These are phyloP conservation scores for Mycena olivaceomarginata DNA, from an alignment of 768 basidiomycete genomes.

Conservation along the genomic window DNA sequence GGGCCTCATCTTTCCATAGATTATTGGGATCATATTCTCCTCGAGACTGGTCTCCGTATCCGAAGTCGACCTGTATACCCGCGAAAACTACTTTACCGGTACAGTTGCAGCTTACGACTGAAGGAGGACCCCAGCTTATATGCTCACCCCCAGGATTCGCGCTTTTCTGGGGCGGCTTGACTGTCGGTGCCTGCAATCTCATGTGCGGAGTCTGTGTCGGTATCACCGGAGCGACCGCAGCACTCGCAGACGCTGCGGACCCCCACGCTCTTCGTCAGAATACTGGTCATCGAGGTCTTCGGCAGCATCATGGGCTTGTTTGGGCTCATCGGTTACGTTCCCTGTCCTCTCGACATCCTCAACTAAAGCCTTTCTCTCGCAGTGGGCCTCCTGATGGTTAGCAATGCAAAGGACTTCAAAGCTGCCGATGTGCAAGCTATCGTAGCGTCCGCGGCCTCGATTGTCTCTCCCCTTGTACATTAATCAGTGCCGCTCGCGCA, in stretches of 20 bases:
- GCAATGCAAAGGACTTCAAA: conserved; percentile 77
- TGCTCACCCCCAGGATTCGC: conserved; percentile 79
- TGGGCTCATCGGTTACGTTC: conserved; percentile 90
- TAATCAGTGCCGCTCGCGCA: conserved; percentile 42
- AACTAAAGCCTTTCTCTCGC: conserved; percentile 26
- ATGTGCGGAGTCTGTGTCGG: conserved; percentile 97
- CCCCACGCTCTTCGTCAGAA: conserved; percentile 97
- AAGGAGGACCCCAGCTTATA: conserved; percentile 4
- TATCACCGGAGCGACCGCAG: conserved; percentile 96
- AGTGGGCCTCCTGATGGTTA: conserved; percentile 91
- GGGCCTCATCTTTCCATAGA: conserved; percentile 63
- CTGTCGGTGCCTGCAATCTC: conserved; percentile 95
- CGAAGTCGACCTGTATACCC: conserved; percentile 85
- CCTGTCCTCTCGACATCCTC: not conserved
- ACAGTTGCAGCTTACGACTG: not conserved
- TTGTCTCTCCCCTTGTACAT: conserved; percentile 62
- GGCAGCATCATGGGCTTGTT: conserved; percentile 94
- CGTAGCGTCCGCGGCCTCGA: conserved; percentile 54
- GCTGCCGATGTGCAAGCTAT: conserved; percentile 55
- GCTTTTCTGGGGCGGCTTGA: conserved; percentile 97
- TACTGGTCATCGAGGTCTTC: conserved; percentile 97
- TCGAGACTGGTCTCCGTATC: conserved; percentile 82
- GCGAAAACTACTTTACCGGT: conserved; percentile 96
- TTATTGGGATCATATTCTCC: conserved; percentile 97
- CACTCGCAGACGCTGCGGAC: conserved; percentile 96